Conservation (phyloP, 2,329 filamentous ascomycete species). For the Alternaria gansuensis region DNA sequence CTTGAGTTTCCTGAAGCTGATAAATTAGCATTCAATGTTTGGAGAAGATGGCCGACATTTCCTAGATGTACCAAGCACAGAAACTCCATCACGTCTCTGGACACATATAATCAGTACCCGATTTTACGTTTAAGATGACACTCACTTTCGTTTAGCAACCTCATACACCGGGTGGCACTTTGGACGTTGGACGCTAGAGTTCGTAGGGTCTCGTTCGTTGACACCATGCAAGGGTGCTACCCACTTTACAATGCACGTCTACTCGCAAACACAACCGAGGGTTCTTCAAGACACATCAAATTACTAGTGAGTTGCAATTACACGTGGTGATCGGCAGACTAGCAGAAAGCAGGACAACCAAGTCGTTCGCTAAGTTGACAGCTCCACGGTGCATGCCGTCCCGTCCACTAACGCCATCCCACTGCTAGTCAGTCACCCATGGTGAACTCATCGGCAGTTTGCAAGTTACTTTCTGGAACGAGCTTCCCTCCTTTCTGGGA, state of each 20-base stretch:
- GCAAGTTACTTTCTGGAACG: neutral
- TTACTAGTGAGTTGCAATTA: neutral
- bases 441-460: slow-evolving; percentile 13
- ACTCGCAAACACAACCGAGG: slow-evolving; percentile 5
- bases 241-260: slow-evolving; percentile 11
- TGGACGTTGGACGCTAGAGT: slow-evolving; percentile 7
- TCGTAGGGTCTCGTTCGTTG: slow-evolving; percentile 1
- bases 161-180: slow-evolving; percentile 6
- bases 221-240: slow-evolving; percentile 1
- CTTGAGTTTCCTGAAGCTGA: neutral
- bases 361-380: neutral
- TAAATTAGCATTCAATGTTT: neutral
- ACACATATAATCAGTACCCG: neutral
- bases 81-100: neutral
- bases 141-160: neutral
- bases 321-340: slow-evolving; percentile 10
- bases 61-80: neutral
- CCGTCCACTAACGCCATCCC: slow-evolving; percentile 2
- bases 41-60: neutral
- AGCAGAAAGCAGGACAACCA: neutral
- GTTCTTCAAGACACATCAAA: neutral
- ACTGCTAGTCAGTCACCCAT: slow-evolving; percentile 10
- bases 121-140: slow-evolving; percentile 3
- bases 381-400: slow-evolving; percentile 12
- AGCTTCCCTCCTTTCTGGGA: slow-evolving; percentile 15